phyloP scores from a whole-genome alignment of 2,329 filamentous ascomycete species.

The Fusarium pseudocircinatum region DNA sequence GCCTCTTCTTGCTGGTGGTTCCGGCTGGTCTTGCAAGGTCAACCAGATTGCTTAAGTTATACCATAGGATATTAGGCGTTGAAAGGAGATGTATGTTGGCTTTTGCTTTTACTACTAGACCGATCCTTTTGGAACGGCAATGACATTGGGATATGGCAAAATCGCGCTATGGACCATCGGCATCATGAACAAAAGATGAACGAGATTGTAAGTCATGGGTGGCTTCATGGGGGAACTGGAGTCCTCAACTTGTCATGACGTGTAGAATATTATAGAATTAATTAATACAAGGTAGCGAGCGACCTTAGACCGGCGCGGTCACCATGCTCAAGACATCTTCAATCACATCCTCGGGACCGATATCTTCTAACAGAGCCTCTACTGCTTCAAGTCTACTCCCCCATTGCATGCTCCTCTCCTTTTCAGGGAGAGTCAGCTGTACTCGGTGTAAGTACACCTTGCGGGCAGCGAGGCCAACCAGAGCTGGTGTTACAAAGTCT shows the following conservation, averaged over 20 bases:
- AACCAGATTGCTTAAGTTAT: constrained; percentile 71
- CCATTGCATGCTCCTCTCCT: constrained; percentile 92
- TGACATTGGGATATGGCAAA: constrained; percentile 41
- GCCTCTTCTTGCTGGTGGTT: constrained; percentile 81
- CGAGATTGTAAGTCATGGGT: constrained; percentile 22
- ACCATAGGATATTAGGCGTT: constrained; percentile 37
- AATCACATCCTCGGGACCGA: constrained; percentile 70
- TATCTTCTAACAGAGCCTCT: constrained; percentile 68
- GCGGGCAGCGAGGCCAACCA: constrained; percentile 81
- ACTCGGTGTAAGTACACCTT: constrained; percentile 93
- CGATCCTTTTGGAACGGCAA: constrained; percentile 30
- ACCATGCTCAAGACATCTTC: constrained; percentile 71
- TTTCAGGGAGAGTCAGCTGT: constrained; percentile 70
- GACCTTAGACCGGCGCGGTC: constrained; percentile 57
- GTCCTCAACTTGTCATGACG: constrained; percentile 33
- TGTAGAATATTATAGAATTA: constrained; percentile 44
- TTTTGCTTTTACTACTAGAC: constrained; percentile 36
- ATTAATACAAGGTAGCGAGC: constrained; percentile 38
- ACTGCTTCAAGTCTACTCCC: constrained; percentile 82
- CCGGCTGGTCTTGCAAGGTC: constrained; percentile 91
- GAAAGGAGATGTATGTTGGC: constrained; percentile 33
- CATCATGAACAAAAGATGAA: constrained; percentile 33
- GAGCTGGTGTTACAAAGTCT: constrained; percentile 82
- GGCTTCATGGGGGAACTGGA: constrained; percentile 33
- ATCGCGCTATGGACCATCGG: constrained; percentile 17